phyloP scores from a whole-genome alignment of 2,329 filamentous ascomycete species.

The Botrytis medusae region DNA sequence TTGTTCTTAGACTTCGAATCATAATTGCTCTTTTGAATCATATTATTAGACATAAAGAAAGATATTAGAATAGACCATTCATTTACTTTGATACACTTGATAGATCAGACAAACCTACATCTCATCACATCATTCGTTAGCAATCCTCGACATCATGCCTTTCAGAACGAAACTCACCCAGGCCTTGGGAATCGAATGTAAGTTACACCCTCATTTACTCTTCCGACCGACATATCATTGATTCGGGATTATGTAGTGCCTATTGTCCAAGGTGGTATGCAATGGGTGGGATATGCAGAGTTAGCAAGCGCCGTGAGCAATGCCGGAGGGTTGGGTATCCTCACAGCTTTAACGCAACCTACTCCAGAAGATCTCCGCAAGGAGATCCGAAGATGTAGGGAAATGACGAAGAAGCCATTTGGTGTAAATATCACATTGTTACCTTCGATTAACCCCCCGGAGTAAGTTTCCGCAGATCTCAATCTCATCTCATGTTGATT shows the following conservation, averaged over 20 bases:
- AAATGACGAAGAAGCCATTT: constrained; percentile 77
- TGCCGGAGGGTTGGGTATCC: constrained; percentile 78
- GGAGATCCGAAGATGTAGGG: constrained; percentile 85
- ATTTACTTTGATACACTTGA: not conserved
- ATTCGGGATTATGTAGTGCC: constrained; percentile 55
- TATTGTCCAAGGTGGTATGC: constrained; percentile 83
- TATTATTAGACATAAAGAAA: constrained; percentile 3
- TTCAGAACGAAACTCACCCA: constrained; percentile 43
- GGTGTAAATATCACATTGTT: constrained; percentile 95
- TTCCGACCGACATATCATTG: constrained; percentile 5
- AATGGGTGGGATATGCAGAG: constrained; percentile 81
- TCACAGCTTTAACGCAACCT: constrained; percentile 89
- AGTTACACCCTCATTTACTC: constrained; percentile 21
- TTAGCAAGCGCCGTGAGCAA: constrained; percentile 75
- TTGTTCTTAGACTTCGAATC: not conserved
- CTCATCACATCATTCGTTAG: not conserved
- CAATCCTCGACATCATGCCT: constrained; percentile 38
- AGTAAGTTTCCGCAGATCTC: constrained; percentile 44
- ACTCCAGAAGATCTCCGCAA: constrained; percentile 87
- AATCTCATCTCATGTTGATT: constrained; percentile 17
- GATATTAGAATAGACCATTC: constrained; percentile 25
- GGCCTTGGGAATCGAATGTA: constrained; percentile 45
- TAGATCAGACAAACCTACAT: not conserved
- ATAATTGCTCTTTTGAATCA: constrained; percentile 8
- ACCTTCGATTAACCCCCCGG: constrained; percentile 82